Percentiles rank a stretch among this genome's conserved stretches.
phyloP scores from a whole-genome alignment of 345 rosid species.

The Cardamine resedifolia region DNA sequence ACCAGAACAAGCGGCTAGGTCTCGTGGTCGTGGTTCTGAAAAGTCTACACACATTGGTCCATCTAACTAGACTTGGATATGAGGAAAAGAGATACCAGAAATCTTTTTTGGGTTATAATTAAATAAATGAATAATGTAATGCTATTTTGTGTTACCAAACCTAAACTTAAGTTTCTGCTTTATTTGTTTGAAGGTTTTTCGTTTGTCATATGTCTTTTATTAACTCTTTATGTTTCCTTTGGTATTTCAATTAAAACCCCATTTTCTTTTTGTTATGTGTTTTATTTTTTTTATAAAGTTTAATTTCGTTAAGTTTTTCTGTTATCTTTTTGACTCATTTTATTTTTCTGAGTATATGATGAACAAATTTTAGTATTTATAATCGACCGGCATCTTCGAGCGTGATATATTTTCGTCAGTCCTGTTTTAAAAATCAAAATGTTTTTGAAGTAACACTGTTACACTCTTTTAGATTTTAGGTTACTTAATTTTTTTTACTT shows the following conservation, averaged over 20 bases:
- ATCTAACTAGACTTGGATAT: background rate
- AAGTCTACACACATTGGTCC: conserved; percentile 2
- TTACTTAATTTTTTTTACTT: no score
- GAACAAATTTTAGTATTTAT: no score
- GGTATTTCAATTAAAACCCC: background rate
- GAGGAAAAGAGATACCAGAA: no score
- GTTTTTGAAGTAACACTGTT: no score
- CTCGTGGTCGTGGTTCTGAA: conserved; percentile 52
- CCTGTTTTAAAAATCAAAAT: no score
- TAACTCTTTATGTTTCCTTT: background rate
- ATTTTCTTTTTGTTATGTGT: background rate
- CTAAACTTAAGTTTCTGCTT: background rate
- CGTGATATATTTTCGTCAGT: no score
- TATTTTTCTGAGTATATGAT: no score
- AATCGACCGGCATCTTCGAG: no score
- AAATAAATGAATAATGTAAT: background rate
- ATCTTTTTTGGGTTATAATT: background rate
- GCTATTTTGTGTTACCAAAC: background rate
- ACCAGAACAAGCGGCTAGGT: conserved; percentile 75
- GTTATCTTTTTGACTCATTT: no score
- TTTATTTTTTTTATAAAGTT: no score
- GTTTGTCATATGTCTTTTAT: background rate
- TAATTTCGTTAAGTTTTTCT: no score
- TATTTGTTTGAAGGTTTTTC: background rate
- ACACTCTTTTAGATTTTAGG: no score